These are phyloP conservation scores for Nemania sp. DNA, from an alignment of 2,329 filamentous ascomycete species.

Conservation along the genomic window DNA sequence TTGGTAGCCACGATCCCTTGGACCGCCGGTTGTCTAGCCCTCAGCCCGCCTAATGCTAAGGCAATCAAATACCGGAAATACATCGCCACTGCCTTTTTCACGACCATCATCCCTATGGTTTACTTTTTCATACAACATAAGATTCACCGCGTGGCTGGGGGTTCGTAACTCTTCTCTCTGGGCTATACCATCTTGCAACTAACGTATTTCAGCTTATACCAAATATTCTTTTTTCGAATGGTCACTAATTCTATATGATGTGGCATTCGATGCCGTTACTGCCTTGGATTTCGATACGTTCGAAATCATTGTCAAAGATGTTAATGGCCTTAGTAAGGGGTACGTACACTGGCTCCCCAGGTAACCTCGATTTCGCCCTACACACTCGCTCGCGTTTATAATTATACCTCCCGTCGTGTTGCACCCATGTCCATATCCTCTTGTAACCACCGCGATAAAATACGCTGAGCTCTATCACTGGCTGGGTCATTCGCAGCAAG, in stretches of 20 bases:
- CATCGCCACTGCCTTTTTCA: slow-evolving; percentile 86
- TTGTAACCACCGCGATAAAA: background rate
- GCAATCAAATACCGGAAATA: slow-evolving; percentile 92
- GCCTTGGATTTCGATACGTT: slow-evolving; percentile 90
- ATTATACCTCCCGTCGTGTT: slow-evolving; percentile 9
- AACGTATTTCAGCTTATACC: slow-evolving; percentile 80
- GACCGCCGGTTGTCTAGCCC: slow-evolving; percentile 88
- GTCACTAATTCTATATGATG: slow-evolving; percentile 93
- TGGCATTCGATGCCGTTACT: slow-evolving; percentile 95
- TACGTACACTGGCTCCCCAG: slow-evolving; percentile 97
- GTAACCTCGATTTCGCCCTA: slow-evolving; percentile 64
- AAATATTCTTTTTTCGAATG: slow-evolving; percentile 99
- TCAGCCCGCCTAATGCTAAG: slow-evolving; percentile 85
- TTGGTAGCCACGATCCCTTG: slow-evolving; percentile 93
- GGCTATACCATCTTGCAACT: slow-evolving; percentile 14
- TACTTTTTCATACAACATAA: slow-evolving; percentile 99
- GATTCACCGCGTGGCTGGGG: slow-evolving; percentile 91
- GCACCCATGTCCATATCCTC: slow-evolving; percentile 16
- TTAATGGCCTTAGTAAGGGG: slow-evolving; percentile 94
- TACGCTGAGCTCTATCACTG: background rate
- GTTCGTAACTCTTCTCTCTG: slow-evolving; percentile 63
- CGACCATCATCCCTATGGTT: slow-evolving; percentile 86
- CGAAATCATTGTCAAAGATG: slow-evolving; percentile 88
- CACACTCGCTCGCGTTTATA: slow-evolving; percentile 48
- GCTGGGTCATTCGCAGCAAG: background rate